Evolutionary conservation across 2,329 filamentous ascomycete genomes (phyloP).

Genomic region (Aureobasidium sp.): DNA sequence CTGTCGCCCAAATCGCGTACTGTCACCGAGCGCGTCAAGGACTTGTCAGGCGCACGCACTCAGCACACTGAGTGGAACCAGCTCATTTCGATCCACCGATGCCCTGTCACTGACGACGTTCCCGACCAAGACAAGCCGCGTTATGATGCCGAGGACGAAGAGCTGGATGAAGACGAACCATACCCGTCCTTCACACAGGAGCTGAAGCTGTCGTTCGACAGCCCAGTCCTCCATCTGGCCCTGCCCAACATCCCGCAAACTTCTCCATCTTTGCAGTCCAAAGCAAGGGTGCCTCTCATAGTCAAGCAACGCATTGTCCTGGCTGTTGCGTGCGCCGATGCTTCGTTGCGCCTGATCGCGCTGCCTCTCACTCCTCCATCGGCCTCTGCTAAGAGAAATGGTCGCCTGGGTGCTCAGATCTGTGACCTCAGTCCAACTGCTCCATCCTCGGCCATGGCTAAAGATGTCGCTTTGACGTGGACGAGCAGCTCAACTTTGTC

Average conservation of each 20-base stretch:
- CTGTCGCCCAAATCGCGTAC: not conserved
- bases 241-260: constrained; percentile 37
- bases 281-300: constrained; percentile 22
- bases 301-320: constrained; percentile 45
- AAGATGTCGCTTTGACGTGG: constrained; percentile 48
- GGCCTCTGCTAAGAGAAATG: constrained; percentile 31
- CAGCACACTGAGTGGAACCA: constrained; percentile 10
- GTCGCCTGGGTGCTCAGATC: constrained; percentile 38
- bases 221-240: constrained; percentile 47
- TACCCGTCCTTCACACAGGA: constrained; percentile 49
- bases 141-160: constrained; percentile 47
- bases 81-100: not conserved
- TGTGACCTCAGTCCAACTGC: constrained; percentile 40
- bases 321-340: constrained; percentile 50
- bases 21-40: constrained; percentile 4
- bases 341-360: constrained; percentile 48
- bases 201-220: constrained; percentile 48
- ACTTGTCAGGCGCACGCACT: not conserved
- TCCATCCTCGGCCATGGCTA: constrained; percentile 46
- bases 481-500: constrained; percentile 26
- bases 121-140: constrained; percentile 1
- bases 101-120: not conserved
- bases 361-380: constrained; percentile 50
- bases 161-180: constrained; percentile 50
- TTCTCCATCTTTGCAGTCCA: not conserved